phyloP scores from a whole-genome alignment of 371 early-diverging fungal genomes.

The Rhizopus microsporus region DNA sequence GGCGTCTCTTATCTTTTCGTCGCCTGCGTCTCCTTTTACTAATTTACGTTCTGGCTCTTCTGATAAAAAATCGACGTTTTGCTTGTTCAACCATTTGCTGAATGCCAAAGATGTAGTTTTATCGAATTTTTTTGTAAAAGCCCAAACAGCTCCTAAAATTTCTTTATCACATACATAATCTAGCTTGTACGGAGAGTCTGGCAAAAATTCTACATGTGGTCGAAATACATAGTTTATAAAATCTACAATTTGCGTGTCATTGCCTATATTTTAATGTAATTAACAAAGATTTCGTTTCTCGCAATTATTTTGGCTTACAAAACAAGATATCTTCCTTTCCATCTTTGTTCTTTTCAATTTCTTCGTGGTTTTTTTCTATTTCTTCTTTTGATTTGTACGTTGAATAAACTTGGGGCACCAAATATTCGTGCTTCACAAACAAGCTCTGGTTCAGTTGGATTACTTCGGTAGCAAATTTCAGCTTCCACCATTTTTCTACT shows the following conservation, averaged over 20 bases:
- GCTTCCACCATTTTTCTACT: slow-evolving; percentile 8
- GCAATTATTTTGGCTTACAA: slow-evolving; percentile 13
- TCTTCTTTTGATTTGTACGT: slow-evolving; percentile 13
- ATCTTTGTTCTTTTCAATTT: slow-evolving; percentile 10
- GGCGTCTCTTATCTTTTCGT: slow-evolving; percentile 10
- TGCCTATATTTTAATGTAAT: slow-evolving; percentile 20
- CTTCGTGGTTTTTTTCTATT: slow-evolving; percentile 1
- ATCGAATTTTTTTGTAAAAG: slow-evolving; percentile 10
- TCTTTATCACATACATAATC: slow-evolving; percentile 13
- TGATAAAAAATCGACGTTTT: slow-evolving; percentile 20
- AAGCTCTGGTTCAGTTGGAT: slow-evolving; percentile 14
- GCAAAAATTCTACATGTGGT: slow-evolving; percentile 7
- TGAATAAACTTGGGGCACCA: slow-evolving; percentile 14
- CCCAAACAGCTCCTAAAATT: slow-evolving; percentile 12
- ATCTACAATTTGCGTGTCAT: slow-evolving; percentile 20
- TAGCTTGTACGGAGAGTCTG: slow-evolving; percentile 20
- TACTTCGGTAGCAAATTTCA: slow-evolving; percentile 8
- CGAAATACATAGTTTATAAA: slow-evolving; percentile 23
- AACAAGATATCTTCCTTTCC: slow-evolving; percentile 12
- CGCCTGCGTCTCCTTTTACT: slow-evolving; percentile 10
- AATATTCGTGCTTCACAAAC: slow-evolving; percentile 14
- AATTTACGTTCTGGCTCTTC: slow-evolving; percentile 19
- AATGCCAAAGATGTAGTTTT: slow-evolving; percentile 20
- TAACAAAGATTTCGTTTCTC: slow-evolving; percentile 20
- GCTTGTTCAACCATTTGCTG: slow-evolving; percentile 21